A percentile compares a stretch with the other conserved stretches of the same genome.
phyloP scores from a whole-genome alignment of 805 yeast genomes.

The Metschnikowia orientalis region DNA sequence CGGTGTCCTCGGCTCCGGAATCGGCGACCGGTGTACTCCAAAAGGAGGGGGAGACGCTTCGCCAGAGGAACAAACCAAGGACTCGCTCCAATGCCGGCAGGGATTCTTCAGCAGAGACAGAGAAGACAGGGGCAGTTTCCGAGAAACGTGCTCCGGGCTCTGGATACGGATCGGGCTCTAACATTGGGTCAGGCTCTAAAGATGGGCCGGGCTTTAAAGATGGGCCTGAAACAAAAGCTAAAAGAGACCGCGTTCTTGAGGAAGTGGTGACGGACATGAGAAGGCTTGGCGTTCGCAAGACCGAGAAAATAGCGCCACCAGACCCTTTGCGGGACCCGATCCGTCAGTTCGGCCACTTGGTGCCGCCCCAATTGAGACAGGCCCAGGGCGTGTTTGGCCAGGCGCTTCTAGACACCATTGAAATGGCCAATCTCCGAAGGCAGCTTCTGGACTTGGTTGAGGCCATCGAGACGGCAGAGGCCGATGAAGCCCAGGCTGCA shows the following conservation, averaged over 20 bases:
- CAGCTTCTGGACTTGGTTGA: slow-evolving; percentile 14
- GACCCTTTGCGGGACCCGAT: slow-evolving; percentile 17
- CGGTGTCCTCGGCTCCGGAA: too few species aligned
- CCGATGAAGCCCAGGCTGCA: too few species aligned
- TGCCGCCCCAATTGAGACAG: slow-evolving; percentile 36
- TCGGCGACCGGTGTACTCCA: too few species aligned
- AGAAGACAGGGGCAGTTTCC: too few species aligned
- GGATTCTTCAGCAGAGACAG: too few species aligned
- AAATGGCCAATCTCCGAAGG: slow-evolving; percentile 19
- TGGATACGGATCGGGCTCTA: too few species aligned
- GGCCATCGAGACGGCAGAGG: not conserved
- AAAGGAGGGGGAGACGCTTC: too few species aligned
- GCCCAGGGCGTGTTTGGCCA: slow-evolving; percentile 36
- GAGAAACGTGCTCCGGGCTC: too few species aligned
- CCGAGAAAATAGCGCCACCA: not conserved
- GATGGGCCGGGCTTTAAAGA: too few species aligned
- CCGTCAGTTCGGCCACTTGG: slow-evolving; percentile 47
- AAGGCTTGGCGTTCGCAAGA: not conserved
- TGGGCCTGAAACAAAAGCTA: too few species aligned
- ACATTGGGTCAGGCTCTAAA: not conserved
- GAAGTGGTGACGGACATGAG: too few species aligned
- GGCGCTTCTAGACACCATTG: slow-evolving; percentile 26
- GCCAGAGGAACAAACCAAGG: slow-evolving; percentile 13
- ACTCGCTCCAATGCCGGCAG: too few species aligned
- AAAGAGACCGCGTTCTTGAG: not conserved